Percentiles rank a stretch among this genome's conserved stretches.
These are phyloP conservation scores for Sanghuangporus sanghuang DNA, from an alignment of 1,284 basidiomycete genomes.

Conservation along the genomic window DNA sequence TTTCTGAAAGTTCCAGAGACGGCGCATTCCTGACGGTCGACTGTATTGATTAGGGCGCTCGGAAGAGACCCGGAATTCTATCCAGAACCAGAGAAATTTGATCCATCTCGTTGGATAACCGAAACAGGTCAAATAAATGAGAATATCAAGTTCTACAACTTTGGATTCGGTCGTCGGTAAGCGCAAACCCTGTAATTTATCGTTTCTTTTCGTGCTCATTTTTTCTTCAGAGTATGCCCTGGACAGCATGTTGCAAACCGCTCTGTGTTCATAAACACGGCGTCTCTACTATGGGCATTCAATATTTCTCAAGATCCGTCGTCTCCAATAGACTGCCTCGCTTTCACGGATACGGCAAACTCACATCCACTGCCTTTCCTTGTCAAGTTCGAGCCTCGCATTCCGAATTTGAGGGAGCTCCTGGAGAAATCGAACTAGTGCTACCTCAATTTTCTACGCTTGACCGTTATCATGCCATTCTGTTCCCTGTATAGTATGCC, in stretches of 20 bases:
- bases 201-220: background rate
- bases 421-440: background rate
- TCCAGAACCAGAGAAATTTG: conserved; percentile 53
- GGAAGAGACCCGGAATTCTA: conserved; percentile 47
- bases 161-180: conserved; percentile 58
- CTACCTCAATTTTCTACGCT: background rate
- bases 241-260: conserved; percentile 51
- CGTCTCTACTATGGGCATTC: conserved; percentile 59
- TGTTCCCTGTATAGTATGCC: no score
- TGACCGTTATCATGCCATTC: background rate
- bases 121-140: conserved; percentile 41
- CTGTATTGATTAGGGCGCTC: background rate
- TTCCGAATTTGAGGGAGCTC: conserved; percentile 9
- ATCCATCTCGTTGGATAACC: conserved; percentile 53
- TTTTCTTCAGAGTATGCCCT: conserved; percentile 40
- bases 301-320: conserved; percentile 39
- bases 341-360: conserved; percentile 53
- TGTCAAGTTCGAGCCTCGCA: conserved; percentile 42
- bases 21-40: background rate
- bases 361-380: conserved; percentile 52
- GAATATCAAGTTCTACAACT: conserved; percentile 46
- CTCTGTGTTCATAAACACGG: conserved; percentile 55
- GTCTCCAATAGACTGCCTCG: conserved; percentile 49
- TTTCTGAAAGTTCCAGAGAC: background rate
- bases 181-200: conserved; percentile 7